A percentile compares a stretch with the other conserved stretches of the same genome.
phyloP scores from a whole-genome alignment of 331 rosid genomes.

The Erythrophleum ivorense region DNA sequence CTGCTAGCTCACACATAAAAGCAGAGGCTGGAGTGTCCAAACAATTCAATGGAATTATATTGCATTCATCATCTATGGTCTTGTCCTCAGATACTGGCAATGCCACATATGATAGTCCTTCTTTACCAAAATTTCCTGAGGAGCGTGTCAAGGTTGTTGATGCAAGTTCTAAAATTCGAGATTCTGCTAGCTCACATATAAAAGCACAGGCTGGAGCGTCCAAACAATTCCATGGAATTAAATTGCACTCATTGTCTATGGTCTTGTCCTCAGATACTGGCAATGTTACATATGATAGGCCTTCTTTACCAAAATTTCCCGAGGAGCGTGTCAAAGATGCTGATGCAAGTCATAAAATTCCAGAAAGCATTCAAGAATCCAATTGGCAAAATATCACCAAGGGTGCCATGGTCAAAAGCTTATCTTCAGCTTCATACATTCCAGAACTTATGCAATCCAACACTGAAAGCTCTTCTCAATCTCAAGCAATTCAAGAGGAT shows the following conservation, averaged over 20 bases:
- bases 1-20: background rate
- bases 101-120: constrained; percentile 34
- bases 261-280: constrained; percentile 33
- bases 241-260: constrained; percentile 43
- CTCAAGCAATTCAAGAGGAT: constrained; percentile 43
- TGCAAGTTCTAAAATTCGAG: constrained; percentile 42
- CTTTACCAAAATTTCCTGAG: constrained; percentile 40
- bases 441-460: constrained; percentile 40
- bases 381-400: constrained; percentile 14
- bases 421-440: constrained; percentile 43
- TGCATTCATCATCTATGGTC: constrained; percentile 38
- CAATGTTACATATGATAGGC: constrained; percentile 34
- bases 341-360: constrained; percentile 41
- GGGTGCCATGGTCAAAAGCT: constrained; percentile 34
- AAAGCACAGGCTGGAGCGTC: background rate
- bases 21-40: constrained; percentile 19
- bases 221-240: constrained; percentile 44
- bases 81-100: constrained; percentile 36
- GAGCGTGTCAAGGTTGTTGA: constrained; percentile 43
- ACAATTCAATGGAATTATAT: constrained; percentile 47
- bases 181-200: constrained; percentile 5
- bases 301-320: constrained; percentile 38
- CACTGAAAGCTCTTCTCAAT: constrained; percentile 44
- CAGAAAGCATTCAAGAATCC: constrained; percentile 46
- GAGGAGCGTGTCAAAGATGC: constrained; percentile 40